Conservation (phyloP, 192 early-diverging fungal species). For the Entomortierella lignicola region DNA sequence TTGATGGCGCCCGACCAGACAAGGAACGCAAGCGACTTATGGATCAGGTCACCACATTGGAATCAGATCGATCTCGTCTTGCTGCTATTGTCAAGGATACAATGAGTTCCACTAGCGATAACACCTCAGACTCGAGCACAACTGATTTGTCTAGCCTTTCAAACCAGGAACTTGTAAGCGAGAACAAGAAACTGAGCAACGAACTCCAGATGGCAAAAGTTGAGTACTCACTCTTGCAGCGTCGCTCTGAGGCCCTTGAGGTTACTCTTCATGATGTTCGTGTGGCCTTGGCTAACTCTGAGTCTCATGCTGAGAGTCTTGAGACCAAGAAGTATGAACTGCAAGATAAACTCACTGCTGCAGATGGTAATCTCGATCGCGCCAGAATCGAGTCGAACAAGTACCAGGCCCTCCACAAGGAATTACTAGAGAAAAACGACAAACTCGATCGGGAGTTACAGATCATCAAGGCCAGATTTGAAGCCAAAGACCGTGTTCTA, state of each 20-base stretch:
- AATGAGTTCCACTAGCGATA: constrained; percentile 17
- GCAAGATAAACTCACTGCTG: constrained; percentile 47
- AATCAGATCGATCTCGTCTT: constrained; percentile 49
- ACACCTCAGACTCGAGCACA: not conserved
- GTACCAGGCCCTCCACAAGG: constrained; percentile 52
- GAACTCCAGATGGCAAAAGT: constrained; percentile 49
- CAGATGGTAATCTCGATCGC: constrained; percentile 42
- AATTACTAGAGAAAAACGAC: constrained; percentile 49
- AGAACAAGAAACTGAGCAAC: constrained; percentile 35
- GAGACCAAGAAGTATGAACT: constrained; percentile 53
- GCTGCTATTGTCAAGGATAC: constrained; percentile 53
- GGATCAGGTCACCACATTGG: constrained; percentile 42
- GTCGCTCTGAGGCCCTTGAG: constrained; percentile 46
- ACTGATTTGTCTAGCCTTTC: constrained; percentile 26
- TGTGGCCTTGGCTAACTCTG: constrained; percentile 48
- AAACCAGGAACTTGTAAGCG: constrained; percentile 36
- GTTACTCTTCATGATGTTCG: constrained; percentile 51
- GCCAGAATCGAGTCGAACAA: constrained; percentile 43
- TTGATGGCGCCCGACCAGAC: constrained; percentile 42
- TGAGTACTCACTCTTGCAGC: constrained; percentile 47
- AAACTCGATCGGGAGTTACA: constrained; percentile 45
- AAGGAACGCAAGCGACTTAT: constrained; percentile 53
- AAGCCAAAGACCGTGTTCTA: constrained; percentile 52
- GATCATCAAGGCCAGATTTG: constrained; percentile 46
- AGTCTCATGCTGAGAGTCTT: constrained; percentile 51